phyloP scores from a whole-genome alignment of 202 grass and related monocot genomes.

The Panicum hallii region DNA sequence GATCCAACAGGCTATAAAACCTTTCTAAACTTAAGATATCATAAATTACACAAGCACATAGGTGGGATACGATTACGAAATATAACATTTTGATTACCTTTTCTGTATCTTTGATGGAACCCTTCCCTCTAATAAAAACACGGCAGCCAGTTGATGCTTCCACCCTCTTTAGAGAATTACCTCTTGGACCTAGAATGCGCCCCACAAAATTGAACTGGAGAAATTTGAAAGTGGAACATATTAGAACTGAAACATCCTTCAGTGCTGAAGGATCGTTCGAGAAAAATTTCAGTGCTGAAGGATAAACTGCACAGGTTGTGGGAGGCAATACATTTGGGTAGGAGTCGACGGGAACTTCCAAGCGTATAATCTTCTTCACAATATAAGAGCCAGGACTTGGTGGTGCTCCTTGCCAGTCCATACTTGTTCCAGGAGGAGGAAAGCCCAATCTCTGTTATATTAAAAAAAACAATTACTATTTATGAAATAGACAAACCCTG shows the following conservation, averaged over 20 bases:
- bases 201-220: conserved; percentile 88
- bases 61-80: background rate
- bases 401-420: conserved; percentile 84
- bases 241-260: conserved; percentile 2
- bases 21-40: conserved; percentile 16
- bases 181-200: conserved; percentile 79
- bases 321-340: conserved; percentile 73
- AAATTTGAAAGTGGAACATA: conserved; percentile 32
- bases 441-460: conserved; percentile 61
- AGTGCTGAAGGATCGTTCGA: background rate
- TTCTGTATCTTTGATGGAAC: conserved; percentile 89
- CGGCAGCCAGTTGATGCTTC: conserved; percentile 89
- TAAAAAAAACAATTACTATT: conserved; percentile 19
- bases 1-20: conserved; percentile 7
- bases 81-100: conserved; percentile 56
- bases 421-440: conserved; percentile 68
- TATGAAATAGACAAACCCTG: background rate
- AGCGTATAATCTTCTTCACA: conserved; percentile 79
- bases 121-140: conserved; percentile 92
- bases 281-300: background rate
- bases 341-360: conserved; percentile 75
- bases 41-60: conserved; percentile 19
- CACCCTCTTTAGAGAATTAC: conserved; percentile 87
- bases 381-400: conserved; percentile 77
- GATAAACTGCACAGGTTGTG: conserved; percentile 11